Percentiles rank a stretch among this genome's conserved stretches.
Evolutionary conservation across 2,329 filamentous ascomycete genomes (phyloP).

Genomic region (Cercospora sp.): DNA sequence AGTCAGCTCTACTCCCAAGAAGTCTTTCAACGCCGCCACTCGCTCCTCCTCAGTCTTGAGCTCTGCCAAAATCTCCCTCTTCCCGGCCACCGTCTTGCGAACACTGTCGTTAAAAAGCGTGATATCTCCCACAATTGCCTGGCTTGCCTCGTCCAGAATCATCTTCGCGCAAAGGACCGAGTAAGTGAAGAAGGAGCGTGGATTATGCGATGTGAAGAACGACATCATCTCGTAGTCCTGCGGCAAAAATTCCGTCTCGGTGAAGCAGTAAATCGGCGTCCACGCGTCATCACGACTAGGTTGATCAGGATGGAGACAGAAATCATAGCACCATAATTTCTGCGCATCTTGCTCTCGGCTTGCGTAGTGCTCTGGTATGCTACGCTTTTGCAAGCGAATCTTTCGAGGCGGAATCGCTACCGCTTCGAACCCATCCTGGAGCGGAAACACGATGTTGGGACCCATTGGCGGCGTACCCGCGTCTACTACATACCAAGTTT

Average conservation of each 20-base stretch:
- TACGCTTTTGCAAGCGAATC: conserved; percentile 31
- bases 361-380: conserved; percentile 28
- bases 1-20: conserved; percentile 45
- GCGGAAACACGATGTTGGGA: conserved; percentile 42
- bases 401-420: conserved; percentile 14
- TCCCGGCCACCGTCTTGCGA: conserved; percentile 48
- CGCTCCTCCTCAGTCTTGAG: conserved; percentile 48
- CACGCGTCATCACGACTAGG: conserved; percentile 48
- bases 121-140: conserved; percentile 42
- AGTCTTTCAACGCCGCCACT: conserved; percentile 45
- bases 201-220: conserved; percentile 54
- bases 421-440: conserved; percentile 33
- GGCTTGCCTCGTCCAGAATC: conserved; percentile 46
- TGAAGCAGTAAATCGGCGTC: conserved; percentile 65
- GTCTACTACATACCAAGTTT: conserved; percentile 40
- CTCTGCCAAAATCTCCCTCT: conserved; percentile 43
- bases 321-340: conserved; percentile 48
- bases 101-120: conserved; percentile 47
- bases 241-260: conserved; percentile 62
- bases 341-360: conserved; percentile 33
- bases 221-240: conserved; percentile 64
- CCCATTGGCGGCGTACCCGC: conserved; percentile 45
- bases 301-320: conserved; percentile 33
- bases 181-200: conserved; percentile 56
- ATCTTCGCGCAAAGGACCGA: conserved; percentile 57